phyloP scores from a whole-genome alignment of 352 stramenopile species.

The Plasmopara halstedii region DNA sequence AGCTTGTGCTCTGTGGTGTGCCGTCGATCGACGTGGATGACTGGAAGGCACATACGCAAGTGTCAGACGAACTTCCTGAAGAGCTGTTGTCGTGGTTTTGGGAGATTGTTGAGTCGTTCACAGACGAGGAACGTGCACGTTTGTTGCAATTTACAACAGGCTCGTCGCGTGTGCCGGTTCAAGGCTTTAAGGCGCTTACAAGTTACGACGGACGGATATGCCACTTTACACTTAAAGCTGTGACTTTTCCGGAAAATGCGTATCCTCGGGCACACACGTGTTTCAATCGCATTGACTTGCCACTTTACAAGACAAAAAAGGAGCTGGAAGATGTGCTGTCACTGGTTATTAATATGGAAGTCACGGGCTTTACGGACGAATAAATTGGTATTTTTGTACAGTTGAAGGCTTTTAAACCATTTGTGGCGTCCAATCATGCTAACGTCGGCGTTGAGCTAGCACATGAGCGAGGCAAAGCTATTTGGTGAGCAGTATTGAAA shows the following conservation, averaged over 20 bases:
- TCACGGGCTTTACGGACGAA: conserved; percentile 90
- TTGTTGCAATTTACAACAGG: conserved; percentile 83
- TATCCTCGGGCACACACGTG: conserved; percentile 74
- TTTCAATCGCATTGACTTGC: conserved; percentile 81
- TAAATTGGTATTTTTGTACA: conserved; percentile 42
- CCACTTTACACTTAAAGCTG: conserved; percentile 55
- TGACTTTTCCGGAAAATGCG: conserved; percentile 47
- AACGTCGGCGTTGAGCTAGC: not conserved
- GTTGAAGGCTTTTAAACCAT: conserved; percentile 23
- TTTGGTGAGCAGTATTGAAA: conserved; percentile 7
- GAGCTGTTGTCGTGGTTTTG: conserved; percentile 77
- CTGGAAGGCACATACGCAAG: conserved; percentile 84
- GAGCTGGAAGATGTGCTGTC: conserved; percentile 94
- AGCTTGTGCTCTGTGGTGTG: conserved; percentile 73
- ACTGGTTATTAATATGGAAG: conserved; percentile 94
- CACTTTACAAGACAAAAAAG: conserved; percentile 80
- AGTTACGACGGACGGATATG: conserved; percentile 80
- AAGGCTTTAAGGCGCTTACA: conserved; percentile 74
- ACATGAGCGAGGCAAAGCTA: too few relatives aligned
- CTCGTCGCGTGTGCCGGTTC: conserved; percentile 76
- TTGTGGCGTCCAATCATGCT: conserved; percentile 10
- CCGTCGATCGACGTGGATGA: conserved; percentile 78
- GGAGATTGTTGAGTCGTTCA: conserved; percentile 59
- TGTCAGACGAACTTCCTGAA: conserved; percentile 71
- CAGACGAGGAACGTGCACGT: conserved; percentile 65